These are phyloP conservation scores for Prunus dulcis DNA, from an alignment of 306 rosid species.

Conservation along the genomic window DNA sequence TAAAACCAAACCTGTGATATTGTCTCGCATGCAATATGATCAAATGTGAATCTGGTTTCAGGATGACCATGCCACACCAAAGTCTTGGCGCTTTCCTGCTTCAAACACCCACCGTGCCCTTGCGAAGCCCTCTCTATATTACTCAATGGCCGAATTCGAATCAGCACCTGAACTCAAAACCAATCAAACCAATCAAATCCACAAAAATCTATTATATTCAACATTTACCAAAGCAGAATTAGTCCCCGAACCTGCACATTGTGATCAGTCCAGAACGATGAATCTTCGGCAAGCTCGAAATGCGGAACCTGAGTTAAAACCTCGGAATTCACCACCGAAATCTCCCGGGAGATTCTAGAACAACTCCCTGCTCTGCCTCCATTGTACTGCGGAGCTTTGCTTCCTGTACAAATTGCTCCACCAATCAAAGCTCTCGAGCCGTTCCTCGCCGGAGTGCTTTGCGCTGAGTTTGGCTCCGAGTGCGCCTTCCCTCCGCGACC, in stretches of 20 bases:
- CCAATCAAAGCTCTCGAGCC: constrained; percentile 57
- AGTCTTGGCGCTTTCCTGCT: constrained; percentile 72
- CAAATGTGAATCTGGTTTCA: constrained; percentile 88
- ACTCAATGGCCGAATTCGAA: constrained; percentile 83
- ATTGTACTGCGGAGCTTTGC: constrained; percentile 29
- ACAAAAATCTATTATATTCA: not conserved
- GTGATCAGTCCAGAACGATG: constrained; percentile 88
- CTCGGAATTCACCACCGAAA: constrained; percentile 27
- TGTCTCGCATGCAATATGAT: constrained; percentile 80
- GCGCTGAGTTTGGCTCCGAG: constrained; percentile 76
- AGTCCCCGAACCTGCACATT: constrained; percentile 68
- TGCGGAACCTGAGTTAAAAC: constrained; percentile 39
- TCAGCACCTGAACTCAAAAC: constrained; percentile 59
- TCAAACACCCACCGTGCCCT: constrained; percentile 76
- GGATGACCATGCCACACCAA: constrained; percentile 95
- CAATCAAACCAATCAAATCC: constrained; percentile 20
- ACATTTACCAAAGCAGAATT: not conserved
- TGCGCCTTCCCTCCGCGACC: constrained; percentile 40
- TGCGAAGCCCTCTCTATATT: constrained; percentile 60
- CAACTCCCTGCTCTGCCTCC: constrained; percentile 43
- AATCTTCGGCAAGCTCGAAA: constrained; percentile 66
- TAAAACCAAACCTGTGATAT: constrained; percentile 62
- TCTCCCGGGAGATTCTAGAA: constrained; percentile 32
- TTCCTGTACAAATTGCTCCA: constrained; percentile 37
- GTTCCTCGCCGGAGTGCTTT: constrained; percentile 59